These are phyloP conservation scores for Penicillium freii DNA, from an alignment of 2,329 filamentous ascomycete species.

Conservation along the genomic window DNA sequence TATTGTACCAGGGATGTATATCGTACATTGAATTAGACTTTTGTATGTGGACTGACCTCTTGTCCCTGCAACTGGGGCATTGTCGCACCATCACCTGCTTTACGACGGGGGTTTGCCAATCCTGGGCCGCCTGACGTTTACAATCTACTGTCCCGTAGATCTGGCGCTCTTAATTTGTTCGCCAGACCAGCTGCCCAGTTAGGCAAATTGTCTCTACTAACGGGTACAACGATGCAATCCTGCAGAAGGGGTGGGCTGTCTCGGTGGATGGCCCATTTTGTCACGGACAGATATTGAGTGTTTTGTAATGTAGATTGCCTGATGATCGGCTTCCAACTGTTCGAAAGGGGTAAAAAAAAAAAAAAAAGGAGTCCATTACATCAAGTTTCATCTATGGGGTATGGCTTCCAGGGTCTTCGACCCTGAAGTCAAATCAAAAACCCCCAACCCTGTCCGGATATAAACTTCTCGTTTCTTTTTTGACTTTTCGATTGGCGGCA, in stretches of 20 bases:
- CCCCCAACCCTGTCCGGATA: not conserved
- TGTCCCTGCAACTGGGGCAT: constrained; percentile 4
- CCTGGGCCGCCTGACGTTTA: not conserved
- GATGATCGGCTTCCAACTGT: not conserved
- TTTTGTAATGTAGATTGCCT: not conserved
- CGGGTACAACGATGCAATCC: not conserved
- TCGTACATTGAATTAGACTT: not conserved
- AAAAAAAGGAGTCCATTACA: not conserved
- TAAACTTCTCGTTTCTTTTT: not conserved
- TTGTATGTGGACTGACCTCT: constrained; percentile 14
- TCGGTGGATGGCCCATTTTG: not conserved
- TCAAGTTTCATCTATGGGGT: not conserved
- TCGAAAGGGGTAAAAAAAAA: not conserved
- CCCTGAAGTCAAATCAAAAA: constrained; percentile 4
- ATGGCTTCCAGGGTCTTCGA: constrained; percentile 5
- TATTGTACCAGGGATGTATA: not conserved
- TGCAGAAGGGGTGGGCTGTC: not conserved
- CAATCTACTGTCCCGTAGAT: not conserved
- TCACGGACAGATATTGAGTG: not conserved
- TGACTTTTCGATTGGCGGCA: constrained; percentile 1
- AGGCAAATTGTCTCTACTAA: not conserved
- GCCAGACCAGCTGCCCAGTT: not conserved
- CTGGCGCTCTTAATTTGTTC: not conserved
- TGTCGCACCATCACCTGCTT: constrained; percentile 21
- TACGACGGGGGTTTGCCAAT: not conserved